A percentile compares a stretch with the other conserved stretches of the same genome.
These are phyloP conservation scores for Gamarada debralockiae DNA, from an alignment of 495 filamentous ascomycete species.

Conservation along the genomic window DNA sequence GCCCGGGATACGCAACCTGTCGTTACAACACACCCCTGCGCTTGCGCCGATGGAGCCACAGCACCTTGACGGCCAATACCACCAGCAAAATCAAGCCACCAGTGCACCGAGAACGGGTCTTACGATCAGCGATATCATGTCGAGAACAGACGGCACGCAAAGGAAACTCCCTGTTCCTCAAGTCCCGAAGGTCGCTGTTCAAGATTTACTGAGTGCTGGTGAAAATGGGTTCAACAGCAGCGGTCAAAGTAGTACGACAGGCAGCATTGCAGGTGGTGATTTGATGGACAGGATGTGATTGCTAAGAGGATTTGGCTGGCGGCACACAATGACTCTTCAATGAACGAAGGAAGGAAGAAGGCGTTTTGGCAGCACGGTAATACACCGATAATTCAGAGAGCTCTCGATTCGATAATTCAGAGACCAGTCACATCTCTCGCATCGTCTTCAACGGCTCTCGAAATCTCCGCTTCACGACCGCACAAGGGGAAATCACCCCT, in stretches of 20 bases:
- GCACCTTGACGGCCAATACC: slow-evolving; percentile 51
- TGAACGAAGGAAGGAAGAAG: background rate
- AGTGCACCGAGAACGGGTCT: slow-evolving; percentile 55
- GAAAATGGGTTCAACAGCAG: slow-evolving; percentile 50
- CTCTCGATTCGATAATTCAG: background rate
- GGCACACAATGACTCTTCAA: background rate
- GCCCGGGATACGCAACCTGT: slow-evolving; percentile 84
- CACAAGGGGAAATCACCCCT: background rate
- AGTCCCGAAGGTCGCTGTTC: slow-evolving; percentile 83
- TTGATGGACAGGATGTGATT: slow-evolving; percentile 27
- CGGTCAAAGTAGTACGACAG: slow-evolving; percentile 24
- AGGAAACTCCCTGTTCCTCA: slow-evolving; percentile 92
- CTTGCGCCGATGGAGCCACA: slow-evolving; percentile 89
- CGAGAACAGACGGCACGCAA: slow-evolving; percentile 77
- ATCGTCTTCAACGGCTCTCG: too few species aligned
- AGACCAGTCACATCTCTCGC: too few species aligned
- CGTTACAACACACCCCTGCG: slow-evolving; percentile 82
- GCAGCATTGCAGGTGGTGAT: slow-evolving; percentile 26
- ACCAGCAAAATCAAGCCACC: slow-evolving; percentile 22
- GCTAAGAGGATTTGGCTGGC: background rate
- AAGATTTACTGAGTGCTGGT: slow-evolving; percentile 69
- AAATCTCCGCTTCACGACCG: background rate
- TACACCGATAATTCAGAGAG: background rate
- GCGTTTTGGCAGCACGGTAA: background rate
- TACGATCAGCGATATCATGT: slow-evolving; percentile 90